Evolutionary conservation across 352 stramenopile species (phyloP).

Genomic region (Phytophthora citrophthora): DNA sequence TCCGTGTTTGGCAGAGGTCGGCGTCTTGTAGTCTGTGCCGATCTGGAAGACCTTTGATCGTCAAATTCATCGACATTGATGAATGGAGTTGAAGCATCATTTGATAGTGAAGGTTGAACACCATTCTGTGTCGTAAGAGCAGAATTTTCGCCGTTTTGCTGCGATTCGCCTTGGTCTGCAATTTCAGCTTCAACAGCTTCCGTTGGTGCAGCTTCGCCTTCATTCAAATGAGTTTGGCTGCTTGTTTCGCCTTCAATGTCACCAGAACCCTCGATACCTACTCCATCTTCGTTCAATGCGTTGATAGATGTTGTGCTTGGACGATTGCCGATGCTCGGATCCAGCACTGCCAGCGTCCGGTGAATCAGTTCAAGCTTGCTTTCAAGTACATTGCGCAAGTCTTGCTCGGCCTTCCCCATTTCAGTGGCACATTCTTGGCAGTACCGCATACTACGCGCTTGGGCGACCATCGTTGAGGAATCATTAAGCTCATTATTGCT

Average conservation of each 20-base stretch:
- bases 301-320: slow-evolving; percentile 1
- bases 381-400: slow-evolving; percentile 64
- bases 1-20: slow-evolving; percentile 33
- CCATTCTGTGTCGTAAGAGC: slow-evolving; percentile 7
- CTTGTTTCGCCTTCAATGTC: slow-evolving; percentile 7
- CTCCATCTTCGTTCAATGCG: slow-evolving; percentile 13
- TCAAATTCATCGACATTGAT: slow-evolving; percentile 11
- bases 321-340: slow-evolving; percentile 23
- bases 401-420: slow-evolving; percentile 73
- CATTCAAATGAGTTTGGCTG: neutral
- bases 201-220: neutral
- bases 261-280: slow-evolving; percentile 3
- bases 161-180: slow-evolving; percentile 4
- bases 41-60: slow-evolving; percentile 21
- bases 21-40: slow-evolving; percentile 11
- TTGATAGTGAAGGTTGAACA: slow-evolving; percentile 4
- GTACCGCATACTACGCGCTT: slow-evolving; percentile 53
- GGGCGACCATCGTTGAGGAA: slow-evolving; percentile 4
- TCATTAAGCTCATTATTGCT: slow-evolving; percentile 1
- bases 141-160: slow-evolving; percentile 17
- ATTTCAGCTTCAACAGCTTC: slow-evolving; percentile 4
- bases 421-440: slow-evolving; percentile 80
- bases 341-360: slow-evolving; percentile 49
- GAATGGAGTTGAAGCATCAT: slow-evolving; percentile 4
- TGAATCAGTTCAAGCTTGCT: slow-evolving; percentile 69